Evolutionary conservation across 1,284 basidiomycete genomes (phyloP).

Genomic region (Takashimella koratensis): DNA sequence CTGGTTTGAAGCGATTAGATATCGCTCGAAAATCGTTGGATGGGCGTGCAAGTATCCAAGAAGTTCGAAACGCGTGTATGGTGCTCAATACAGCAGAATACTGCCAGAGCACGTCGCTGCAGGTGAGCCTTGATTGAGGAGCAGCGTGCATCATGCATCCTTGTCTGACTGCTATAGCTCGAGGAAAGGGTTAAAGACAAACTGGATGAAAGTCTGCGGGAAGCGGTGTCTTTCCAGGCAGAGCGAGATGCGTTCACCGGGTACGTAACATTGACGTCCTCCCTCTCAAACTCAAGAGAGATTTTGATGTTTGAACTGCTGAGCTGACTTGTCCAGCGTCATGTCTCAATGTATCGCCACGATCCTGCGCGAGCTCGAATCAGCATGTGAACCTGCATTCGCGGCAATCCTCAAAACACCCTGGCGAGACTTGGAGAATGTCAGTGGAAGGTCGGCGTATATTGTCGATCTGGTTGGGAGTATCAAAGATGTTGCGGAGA

Average conservation of each 20-base stretch:
- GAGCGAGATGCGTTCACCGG: constrained; percentile 85
- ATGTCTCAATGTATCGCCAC: constrained; percentile 75
- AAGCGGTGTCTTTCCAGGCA: constrained; percentile 73
- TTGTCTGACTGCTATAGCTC: constrained; percentile 56
- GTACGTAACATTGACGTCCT: constrained; percentile 56
- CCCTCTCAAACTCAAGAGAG: too few relatives aligned
- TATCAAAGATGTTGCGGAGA: constrained; percentile 63
- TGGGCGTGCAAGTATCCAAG: constrained; percentile 65
- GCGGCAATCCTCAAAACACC: constrained; percentile 65
- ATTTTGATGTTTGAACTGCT: too few relatives aligned
- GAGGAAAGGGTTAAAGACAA: constrained; percentile 87
- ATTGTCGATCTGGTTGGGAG: constrained; percentile 78
- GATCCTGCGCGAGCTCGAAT: constrained; percentile 76
- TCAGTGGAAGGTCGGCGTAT: constrained; percentile 79
- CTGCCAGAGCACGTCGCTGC: constrained; percentile 83
- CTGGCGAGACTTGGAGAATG: constrained; percentile 74
- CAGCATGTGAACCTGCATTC: constrained; percentile 71
- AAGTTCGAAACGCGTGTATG: constrained; percentile 75
- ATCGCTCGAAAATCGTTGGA: constrained; percentile 67
- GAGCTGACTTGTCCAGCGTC: constrained; percentile 59
- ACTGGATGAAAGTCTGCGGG: constrained; percentile 68
- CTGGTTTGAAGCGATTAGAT: constrained; percentile 62
- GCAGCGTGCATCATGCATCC: not conserved
- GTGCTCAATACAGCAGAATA: constrained; percentile 97
- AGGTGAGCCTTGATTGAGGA: constrained; percentile 53